Evolutionary conservation across 768 basidiomycete genomes (phyloP).

Genomic region (Cytidiella melzeri): DNA sequence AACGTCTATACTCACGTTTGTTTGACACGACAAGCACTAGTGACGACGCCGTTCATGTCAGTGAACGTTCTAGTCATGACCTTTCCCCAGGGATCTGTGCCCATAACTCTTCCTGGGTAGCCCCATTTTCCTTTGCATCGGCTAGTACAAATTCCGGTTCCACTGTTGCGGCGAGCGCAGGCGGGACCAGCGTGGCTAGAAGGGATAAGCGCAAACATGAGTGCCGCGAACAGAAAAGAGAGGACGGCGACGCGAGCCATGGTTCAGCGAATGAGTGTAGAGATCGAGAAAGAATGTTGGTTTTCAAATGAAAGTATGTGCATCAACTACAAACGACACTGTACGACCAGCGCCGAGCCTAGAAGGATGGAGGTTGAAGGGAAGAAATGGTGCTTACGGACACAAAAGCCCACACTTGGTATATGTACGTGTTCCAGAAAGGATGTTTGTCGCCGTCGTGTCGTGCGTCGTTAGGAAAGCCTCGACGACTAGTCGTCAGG

Average conservation of each 20-base stretch:
- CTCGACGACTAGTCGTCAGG: neutral
- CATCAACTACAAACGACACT: constrained; percentile 4
- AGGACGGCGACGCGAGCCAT: constrained; percentile 20
- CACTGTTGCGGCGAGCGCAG: constrained; percentile 20
- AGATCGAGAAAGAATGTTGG: constrained; percentile 19
- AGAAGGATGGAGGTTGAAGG: constrained; percentile 8
- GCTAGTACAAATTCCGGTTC: constrained; percentile 14
- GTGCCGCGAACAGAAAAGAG: constrained; percentile 18
- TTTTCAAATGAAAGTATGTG: constrained; percentile 14
- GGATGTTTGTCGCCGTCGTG: neutral
- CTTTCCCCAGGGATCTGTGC: constrained; percentile 49
- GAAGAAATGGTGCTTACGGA: neutral
- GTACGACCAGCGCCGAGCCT: constrained; percentile 7
- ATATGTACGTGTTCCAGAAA: neutral
- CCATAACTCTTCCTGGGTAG: constrained; percentile 42
- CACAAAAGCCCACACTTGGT: neutral
- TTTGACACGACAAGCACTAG: constrained; percentile 35
- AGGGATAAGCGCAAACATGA: constrained; percentile 17
- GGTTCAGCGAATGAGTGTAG: constrained; percentile 1
- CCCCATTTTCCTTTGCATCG: constrained; percentile 24
- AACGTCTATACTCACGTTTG: constrained; percentile 12
- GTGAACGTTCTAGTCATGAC: constrained; percentile 36
- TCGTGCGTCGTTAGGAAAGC: neutral
- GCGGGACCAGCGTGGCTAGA: constrained; percentile 22
- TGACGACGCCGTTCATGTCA: constrained; percentile 30